Evolutionary conservation across 192 early-diverging fungal species (phyloP), one percentile per base, ranked within the genome.

Genomic region (Irineochytrium annulatum): DNA sequence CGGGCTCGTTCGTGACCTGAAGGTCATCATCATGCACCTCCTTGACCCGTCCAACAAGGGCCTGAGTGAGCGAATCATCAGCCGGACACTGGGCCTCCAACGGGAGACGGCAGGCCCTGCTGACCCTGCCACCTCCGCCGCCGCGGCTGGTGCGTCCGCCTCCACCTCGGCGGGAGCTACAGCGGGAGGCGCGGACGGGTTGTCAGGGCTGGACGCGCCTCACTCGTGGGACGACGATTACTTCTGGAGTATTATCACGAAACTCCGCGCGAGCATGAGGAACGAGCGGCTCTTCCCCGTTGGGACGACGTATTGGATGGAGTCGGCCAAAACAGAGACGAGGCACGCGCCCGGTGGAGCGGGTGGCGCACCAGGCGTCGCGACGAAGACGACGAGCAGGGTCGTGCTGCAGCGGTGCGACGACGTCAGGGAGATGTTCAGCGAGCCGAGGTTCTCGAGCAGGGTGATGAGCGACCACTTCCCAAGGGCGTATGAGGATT

Each of bases 281-380:
- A 83, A 82, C 31, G 90, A 91, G 53, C 87, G 91, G 52, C 73
- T 93, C 11, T 93, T 89, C 59, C 90, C 90, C 20, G 85, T 89
- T 0, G 86, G 84, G 0, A 85, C 81, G 13, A 79, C 89, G 20
- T 93, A 86, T 44, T 75, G 69, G 49, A 62, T 87, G 35, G 77
- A 77, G 32, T 74, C 79, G 3, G 37, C 55, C 19, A 59, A 55
- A n/a, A 70, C 63, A 2, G 57, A 49, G 3, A 54, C 58, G 39
- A 52, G 35, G 34, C 51, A 67, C 19, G 19, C 22, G 30, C 6
- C 14, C 20, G 37, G 43, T 2, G 6, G 59, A 3, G n/a, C 58
- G 39, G 43, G 35, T 4, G 58, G 60, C 19, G 19, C 22, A 22
- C 6, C 14, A 5, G 37, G 43, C 2, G 6, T 45, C 11, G n/a